Evolutionary conservation across 805 yeast species (phyloP).

Genomic region (Barnettozyma wickerhamii): DNA sequence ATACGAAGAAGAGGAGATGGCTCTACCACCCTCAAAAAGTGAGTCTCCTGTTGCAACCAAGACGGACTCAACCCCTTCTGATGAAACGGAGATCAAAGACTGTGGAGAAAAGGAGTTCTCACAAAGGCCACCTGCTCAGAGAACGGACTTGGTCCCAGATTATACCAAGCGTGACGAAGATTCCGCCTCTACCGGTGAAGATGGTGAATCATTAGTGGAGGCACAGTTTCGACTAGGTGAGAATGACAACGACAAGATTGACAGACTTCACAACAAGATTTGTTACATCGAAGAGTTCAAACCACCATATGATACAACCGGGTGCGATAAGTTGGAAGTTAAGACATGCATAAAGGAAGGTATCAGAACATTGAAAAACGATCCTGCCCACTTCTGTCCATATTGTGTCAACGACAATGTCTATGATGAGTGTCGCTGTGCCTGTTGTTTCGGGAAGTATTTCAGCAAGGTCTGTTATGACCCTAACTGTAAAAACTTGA

Average conservation of each 20-base stretch:
- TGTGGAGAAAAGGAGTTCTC: slow-evolving; percentile 9
- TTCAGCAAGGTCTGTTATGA: slow-evolving; percentile 25
- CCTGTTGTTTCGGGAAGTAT: slow-evolving; percentile 25
- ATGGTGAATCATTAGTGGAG: slow-evolving; percentile 10
- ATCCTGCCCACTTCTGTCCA: slow-evolving; percentile 24
- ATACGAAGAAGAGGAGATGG: not conserved
- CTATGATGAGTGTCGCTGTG: slow-evolving; percentile 27
- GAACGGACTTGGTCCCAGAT: slow-evolving; percentile 8
- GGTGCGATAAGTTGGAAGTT: slow-evolving; percentile 19
- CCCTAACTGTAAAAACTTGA: slow-evolving; percentile 19
- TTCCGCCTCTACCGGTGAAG: slow-evolving; percentile 12
- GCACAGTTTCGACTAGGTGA: slow-evolving; percentile 15
- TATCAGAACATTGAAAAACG: slow-evolving; percentile 15
- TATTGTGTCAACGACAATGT: slow-evolving; percentile 25
- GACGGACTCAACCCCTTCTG: too few species aligned
- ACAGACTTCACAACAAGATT: slow-evolving; percentile 16
- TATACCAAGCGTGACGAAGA: slow-evolving; percentile 9
- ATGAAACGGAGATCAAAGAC: too few species aligned
- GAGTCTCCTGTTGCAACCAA: not conserved
- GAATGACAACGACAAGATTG: slow-evolving; percentile 22
- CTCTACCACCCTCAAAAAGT: too few species aligned
- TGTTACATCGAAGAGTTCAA: slow-evolving; percentile 18
- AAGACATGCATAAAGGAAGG: slow-evolving; percentile 23
- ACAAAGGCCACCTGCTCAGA: slow-evolving; percentile 1
- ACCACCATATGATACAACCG: slow-evolving; percentile 20